These are phyloP conservation scores for Priceomyces melissophilus DNA, from an alignment of 805 yeast species.

Conservation along the genomic window DNA sequence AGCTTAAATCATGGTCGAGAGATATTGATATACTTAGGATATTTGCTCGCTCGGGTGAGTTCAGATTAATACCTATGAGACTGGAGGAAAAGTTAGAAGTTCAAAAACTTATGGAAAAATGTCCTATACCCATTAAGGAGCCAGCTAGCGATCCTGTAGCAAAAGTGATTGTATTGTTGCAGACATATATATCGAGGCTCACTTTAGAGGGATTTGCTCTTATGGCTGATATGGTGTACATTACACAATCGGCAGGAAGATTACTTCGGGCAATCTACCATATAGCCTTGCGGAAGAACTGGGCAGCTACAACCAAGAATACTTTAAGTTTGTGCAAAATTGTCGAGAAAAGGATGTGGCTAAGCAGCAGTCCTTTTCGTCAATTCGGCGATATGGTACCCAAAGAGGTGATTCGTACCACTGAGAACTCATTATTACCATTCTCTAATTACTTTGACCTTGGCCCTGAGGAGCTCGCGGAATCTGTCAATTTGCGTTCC, in stretches of 20 bases:
- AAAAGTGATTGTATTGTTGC: constrained; percentile 76
- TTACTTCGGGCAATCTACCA: constrained; percentile 82
- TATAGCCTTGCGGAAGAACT: constrained; percentile 62
- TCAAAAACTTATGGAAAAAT: constrained; percentile 58
- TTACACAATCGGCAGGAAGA: constrained; percentile 91
- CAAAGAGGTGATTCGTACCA: constrained; percentile 59
- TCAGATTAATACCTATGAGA: constrained; percentile 76
- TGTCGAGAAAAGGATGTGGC: constrained; percentile 82
- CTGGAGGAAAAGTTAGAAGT: constrained; percentile 82
- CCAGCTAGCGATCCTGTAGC: constrained; percentile 65
- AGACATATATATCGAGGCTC: constrained; percentile 79
- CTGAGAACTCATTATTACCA: constrained; percentile 79
- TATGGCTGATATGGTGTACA: constrained; percentile 88
- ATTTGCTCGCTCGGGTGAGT: constrained; percentile 82
- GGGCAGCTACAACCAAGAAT: constrained; percentile 62
- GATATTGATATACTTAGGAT: constrained; percentile 74
- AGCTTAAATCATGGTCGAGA: constrained; percentile 60
- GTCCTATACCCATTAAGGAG: constrained; percentile 87
- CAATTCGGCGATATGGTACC: constrained; percentile 75
- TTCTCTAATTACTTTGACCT: constrained; percentile 75
- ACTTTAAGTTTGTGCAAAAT: constrained; percentile 69
- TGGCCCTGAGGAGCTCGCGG: constrained; percentile 74
- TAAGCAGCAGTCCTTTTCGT: constrained; percentile 77
- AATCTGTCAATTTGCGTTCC: constrained; percentile 70
- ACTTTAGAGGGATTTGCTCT: constrained; percentile 84